A percentile compares a stretch with the other conserved stretches of the same genome.
Conservation (phyloP, 164 flowering plant species). For the Tetracentron sinense region DNA sequence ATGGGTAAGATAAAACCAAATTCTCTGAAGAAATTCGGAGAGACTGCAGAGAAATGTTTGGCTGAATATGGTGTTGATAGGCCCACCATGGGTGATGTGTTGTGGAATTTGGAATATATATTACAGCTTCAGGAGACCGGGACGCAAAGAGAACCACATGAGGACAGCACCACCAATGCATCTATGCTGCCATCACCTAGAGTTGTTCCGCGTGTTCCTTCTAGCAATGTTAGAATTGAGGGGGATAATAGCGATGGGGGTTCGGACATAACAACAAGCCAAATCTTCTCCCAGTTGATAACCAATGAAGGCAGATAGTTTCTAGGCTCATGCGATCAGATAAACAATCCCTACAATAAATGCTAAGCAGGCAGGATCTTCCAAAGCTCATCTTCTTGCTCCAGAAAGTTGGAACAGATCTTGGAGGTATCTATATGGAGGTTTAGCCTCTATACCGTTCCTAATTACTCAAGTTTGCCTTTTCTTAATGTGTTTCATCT, state of each 20-base stretch:
- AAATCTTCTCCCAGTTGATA: slow-evolving; percentile 69
- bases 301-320: slow-evolving; percentile 60
- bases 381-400: too few species aligned
- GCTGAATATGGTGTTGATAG: slow-evolving; percentile 76
- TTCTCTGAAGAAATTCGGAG: slow-evolving; percentile 55
- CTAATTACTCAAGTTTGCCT: too few species aligned
- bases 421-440: too few species aligned
- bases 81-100: slow-evolving; percentile 78
- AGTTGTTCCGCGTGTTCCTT: slow-evolving; percentile 22
- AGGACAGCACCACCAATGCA: slow-evolving; percentile 13
- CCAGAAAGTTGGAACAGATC: too few species aligned
- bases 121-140: slow-evolving; percentile 62
- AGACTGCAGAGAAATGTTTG: slow-evolving; percentile 72
- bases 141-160: slow-evolving; percentile 24
- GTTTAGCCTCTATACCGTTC: too few species aligned
- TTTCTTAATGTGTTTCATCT: too few species aligned
- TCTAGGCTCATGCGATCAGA: neutral
- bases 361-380: too few species aligned
- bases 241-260: slow-evolving; percentile 23
- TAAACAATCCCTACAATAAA: too few species aligned
- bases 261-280: slow-evolving; percentile 36
- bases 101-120: slow-evolving; percentile 70
- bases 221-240: slow-evolving; percentile 11
- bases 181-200: slow-evolving; percentile 17
- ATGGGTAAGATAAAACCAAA: slow-evolving; percentile 41